Base-by-base conservation (phyloP, 2,329 filamentous ascomycete species). In the Cordyceps militaris region DNA sequence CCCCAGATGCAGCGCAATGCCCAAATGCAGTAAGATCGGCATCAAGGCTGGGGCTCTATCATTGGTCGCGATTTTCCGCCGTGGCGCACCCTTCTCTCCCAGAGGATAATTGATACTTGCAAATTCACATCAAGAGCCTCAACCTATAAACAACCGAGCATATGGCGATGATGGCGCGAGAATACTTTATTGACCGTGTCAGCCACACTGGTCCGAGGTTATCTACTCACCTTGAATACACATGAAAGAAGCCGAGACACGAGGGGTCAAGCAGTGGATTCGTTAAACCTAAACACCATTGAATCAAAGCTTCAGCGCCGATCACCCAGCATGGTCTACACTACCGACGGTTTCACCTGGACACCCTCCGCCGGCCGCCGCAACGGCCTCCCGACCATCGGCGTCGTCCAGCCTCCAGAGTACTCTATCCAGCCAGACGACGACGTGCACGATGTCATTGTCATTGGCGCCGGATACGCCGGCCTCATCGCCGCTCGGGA, bases 401-500 rank as follows among this genome's bases (percentile, higher is more conserved):
- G 43, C 4, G 43, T 8, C 43, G 43, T 46, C 23, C 43, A 19
- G 24, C 43, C 43, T 28, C 24, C 24, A 19, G 16, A 28, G 11
- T 16, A n/a, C 24, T 30, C 24, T 28, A 9, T 24, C 14, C 43
- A 46, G 43, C 43, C 43, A 14, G 13, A n/a, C 23, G 1, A 10
- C 8, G 14, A 46, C 10, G 43, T 46, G 23, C 14, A 57, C 44
- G 62, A 66, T 36, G 61, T 49, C 13, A 56, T 64, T 46, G 63
- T 65, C 14, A 61, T 65, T 34, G 63, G 63, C 10, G 60, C 62
- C 3, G 70, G 69, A 3, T 71, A 69, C 54, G 62, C 68, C 8
- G 70, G 70, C 24, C 63, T 72, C 1, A 64, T 65, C 2, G 67
- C 70, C 3, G 60, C 65, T 11, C 62, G 70, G 9, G 68, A 71